Evolutionary conservation across 192 early-diverging fungal species (phyloP), one percentile per base, ranked within the genome.

Genomic region (Pilaira anomala): DNA sequence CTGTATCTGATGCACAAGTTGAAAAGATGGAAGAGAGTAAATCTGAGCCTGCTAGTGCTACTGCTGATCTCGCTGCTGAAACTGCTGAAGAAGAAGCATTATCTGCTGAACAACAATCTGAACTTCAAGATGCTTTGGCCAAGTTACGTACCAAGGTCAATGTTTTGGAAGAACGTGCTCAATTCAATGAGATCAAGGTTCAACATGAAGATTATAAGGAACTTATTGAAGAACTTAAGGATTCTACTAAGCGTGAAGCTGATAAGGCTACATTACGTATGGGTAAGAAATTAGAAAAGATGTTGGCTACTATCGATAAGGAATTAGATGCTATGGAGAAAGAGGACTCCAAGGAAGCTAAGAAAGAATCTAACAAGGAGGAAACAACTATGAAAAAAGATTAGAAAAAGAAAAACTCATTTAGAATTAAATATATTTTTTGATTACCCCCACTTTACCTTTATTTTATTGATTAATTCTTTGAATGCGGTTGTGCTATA

Each of bases 241-340:
- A 80, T 48, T 80, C 76, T 22, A 78, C 76, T 22, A 72, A 79
- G 59, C 70, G 69, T 29, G 67, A 83, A 51, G 71, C 84, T 12
- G 68, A 81, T 48, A 86, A 87, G 52, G 75, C 81, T 3, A 76
- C 82, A 7, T 66, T 76, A 41, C 75, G 82, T 25, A 75, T 93
- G 61, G 81, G 86, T 11, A 74, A 76, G 42, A 84, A 83, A 21
- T 78, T 93, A 7, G 88, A 92, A 69, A 91, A 90, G 76, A 91
- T 93, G 90, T 81, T 93, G 60, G 63, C 69, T 48, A 83, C 82
- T 60, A 79, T 93, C 24, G 89, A 91, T 60, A 75, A 76, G 46
- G 91, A 93, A 62, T 58, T 92, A 13, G 68, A 70, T 29, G 28
- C 60, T 22, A 64, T 76, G 42, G 74, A 76, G 42, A 57, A 66